Percentiles rank a stretch among this genome's conserved stretches.
These are phyloP conservation scores for Verbena officinalis DNA, from an alignment of 257 asterid genomes.

Conservation along the genomic window DNA sequence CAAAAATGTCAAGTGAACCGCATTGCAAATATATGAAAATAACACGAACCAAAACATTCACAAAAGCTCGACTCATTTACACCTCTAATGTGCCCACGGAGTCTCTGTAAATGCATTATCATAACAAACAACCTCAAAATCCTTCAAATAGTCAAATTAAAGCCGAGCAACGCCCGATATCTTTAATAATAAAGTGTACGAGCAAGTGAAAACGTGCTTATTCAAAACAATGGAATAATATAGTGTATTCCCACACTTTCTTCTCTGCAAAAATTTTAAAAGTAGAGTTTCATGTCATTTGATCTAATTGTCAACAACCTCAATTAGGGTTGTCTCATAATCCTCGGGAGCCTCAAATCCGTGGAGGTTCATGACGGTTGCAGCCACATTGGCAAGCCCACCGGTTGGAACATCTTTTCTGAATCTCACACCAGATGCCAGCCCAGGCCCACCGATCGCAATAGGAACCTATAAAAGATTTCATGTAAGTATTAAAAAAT, in stretches of 20 bases:
- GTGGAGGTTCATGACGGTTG: conserved; percentile 86
- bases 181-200: not conserved
- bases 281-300: not conserved
- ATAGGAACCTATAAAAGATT: conserved; percentile 65
- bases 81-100: not conserved
- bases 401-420: conserved; percentile 68
- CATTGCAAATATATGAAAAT: too few species aligned
- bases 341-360: conserved; percentile 83
- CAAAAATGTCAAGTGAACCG: too few species aligned
- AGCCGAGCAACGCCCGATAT: not conserved
- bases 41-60: too few species aligned
- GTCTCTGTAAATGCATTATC: not conserved
- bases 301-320: conserved; percentile 63
- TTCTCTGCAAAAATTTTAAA: conserved; percentile 21
- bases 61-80: too few species aligned
- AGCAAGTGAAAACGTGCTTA: conserved; percentile 12
- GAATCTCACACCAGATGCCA: conserved; percentile 68
- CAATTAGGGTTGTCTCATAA: conserved; percentile 80
- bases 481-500: too few species aligned
- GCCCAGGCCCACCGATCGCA: conserved; percentile 89
- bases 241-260: not conserved
- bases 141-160: not conserved
- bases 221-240: conserved; percentile 21
- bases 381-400: conserved; percentile 90
- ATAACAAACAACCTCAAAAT: not conserved